Evolutionary conservation across 1,139 yeast genomes (phyloP).

Genomic region (Debaryomyces singareniensis): DNA sequence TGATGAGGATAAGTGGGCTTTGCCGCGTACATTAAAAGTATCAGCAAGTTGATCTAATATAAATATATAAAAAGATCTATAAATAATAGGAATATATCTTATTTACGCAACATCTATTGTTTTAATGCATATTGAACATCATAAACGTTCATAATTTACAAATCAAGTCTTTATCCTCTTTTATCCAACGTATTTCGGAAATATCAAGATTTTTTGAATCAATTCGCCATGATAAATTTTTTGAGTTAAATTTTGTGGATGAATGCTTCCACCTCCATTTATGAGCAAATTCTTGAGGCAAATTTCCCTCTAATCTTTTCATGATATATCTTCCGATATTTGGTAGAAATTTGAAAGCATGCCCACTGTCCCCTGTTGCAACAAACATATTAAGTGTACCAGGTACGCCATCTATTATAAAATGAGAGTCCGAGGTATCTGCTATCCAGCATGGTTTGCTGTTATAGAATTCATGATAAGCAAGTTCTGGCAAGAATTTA

Average conservation of each 20-base stretch:
- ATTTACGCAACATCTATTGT: no score
- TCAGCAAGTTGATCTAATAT: no score
- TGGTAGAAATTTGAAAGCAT: conserved; percentile 38
- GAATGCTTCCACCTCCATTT: not conserved
- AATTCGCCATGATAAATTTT: not conserved
- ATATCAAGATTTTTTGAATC: not conserved
- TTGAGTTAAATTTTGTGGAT: not conserved
- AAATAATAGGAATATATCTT: no score
- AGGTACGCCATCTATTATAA: conserved; percentile 16
- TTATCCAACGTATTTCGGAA: not conserved
- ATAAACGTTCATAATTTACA: conserved; percentile 1
- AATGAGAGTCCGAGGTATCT: conserved; percentile 19
- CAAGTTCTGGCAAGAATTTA: conserved; percentile 10
- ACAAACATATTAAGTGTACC: conserved; percentile 10
- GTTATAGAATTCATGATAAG: conserved; percentile 11
- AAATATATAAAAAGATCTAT: no score
- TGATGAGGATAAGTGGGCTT: no score
- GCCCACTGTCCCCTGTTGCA: conserved; percentile 34
- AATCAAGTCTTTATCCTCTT: not conserved
- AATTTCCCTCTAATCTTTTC: not conserved
- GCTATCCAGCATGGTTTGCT: conserved; percentile 20
- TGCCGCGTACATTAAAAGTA: no score
- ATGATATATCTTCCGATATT: conserved; percentile 30
- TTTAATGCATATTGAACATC: no score
- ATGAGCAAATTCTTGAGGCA: not conserved